Evolutionary conservation across 495 filamentous ascomycete genomes (phyloP).

Genomic region (Penicillium arizonense): DNA sequence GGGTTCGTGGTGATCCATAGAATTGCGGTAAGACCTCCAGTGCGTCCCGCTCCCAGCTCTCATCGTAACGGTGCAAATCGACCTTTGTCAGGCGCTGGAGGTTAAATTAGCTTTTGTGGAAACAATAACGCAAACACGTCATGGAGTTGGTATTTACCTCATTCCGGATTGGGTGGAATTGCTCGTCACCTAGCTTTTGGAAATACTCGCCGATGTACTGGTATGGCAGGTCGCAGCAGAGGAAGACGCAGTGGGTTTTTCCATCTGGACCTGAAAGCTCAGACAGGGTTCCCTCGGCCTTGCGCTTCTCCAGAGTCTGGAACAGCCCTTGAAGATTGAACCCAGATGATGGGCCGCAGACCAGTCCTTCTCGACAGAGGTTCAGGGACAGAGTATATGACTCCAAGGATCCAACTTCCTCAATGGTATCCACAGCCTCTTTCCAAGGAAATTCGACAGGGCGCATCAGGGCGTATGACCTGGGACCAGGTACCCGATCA

Average conservation of each 20-base stretch:
- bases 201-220: conserved; percentile 63
- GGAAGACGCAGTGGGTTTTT: conserved; percentile 55
- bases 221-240: conserved; percentile 62
- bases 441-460: conserved; percentile 59
- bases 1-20: conserved; percentile 26
- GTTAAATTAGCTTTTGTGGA: conserved; percentile 6
- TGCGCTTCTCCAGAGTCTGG: conserved; percentile 48
- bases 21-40: conserved; percentile 38
- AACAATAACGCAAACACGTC: not conserved
- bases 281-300: conserved; percentile 39
- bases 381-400: conserved; percentile 54
- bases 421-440: conserved; percentile 49
- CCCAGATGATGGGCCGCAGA: conserved; percentile 60
- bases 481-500: conserved; percentile 57
- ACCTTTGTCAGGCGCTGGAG: conserved; percentile 45
- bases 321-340: conserved; percentile 55
- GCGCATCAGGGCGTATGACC: conserved; percentile 50
- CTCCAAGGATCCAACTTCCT: conserved; percentile 52
- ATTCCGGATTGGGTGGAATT: conserved; percentile 58
- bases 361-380: conserved; percentile 55
- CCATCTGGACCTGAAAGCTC: conserved; percentile 45
- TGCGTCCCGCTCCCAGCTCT: conserved; percentile 48
- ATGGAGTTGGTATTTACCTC: conserved; percentile 35
- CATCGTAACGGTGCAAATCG: conserved; percentile 54
- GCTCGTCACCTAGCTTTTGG: conserved; percentile 45